A percentile compares a stretch with the other conserved stretches of the same genome.
Conservation (phyloP, 1,139 yeast genomes). For the Geotrichum armillariae region DNA sequence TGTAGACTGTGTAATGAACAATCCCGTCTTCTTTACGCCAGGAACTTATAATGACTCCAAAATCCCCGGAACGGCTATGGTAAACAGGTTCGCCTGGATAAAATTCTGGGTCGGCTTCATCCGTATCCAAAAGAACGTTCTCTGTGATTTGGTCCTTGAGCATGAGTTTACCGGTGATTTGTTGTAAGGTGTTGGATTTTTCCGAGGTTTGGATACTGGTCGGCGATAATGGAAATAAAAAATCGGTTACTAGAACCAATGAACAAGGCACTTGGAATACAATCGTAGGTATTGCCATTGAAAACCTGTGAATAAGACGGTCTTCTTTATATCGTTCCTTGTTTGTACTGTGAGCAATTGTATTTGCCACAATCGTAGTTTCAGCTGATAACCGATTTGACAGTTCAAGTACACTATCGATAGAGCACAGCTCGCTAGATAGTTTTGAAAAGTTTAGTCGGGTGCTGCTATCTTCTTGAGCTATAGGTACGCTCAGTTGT, state of each 20-base stretch:
- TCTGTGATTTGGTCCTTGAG: neutral
- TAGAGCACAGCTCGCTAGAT: conserved; percentile 1
- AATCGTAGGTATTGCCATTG: conserved; percentile 10
- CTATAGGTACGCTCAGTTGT: neutral
- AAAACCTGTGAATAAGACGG: conserved; percentile 9
- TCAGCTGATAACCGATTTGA: neutral
- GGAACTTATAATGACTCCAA: conserved; percentile 17
- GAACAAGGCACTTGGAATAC: conserved; percentile 12
- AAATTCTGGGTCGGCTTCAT: conserved; percentile 6
- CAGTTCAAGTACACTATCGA: neutral
- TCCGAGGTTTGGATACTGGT: neutral
- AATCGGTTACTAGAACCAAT: conserved; percentile 12
- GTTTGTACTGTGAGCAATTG: neutral
- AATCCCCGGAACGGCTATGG: conserved; percentile 6
- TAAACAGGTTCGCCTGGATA: conserved; percentile 9
- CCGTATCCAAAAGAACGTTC: neutral
- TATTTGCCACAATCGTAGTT: neutral
- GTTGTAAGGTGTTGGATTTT: neutral
- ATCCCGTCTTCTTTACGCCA: conserved; percentile 6
- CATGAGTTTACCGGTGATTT: conserved; percentile 1
- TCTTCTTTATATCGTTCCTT: conserved; percentile 9
- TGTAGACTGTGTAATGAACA: conserved; percentile 6
- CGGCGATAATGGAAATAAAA: conserved; percentile 14
- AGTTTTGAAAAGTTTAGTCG: conserved; percentile 3
- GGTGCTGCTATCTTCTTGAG: conserved; percentile 5